Evolutionary conservation across 208 protist genomes (phyloP), one percentile per base, ranked within the genome.

Genomic region (Leishmania amazonensis): DNA sequence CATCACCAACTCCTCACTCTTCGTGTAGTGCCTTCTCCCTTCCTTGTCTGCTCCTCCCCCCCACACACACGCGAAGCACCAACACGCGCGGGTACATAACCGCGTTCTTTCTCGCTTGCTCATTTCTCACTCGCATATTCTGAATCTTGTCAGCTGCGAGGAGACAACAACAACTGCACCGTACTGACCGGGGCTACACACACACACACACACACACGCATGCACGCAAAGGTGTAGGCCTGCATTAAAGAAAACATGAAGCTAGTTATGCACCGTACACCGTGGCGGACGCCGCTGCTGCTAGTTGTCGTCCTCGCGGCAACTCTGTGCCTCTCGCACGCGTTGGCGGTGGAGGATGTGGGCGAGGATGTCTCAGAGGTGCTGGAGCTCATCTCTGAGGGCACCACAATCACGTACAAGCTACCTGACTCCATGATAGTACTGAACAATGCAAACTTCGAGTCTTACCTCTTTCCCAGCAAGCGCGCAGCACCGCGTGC

Each of bases 381-480:
- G 13, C 62, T 86, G 78, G 83, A 86, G 79, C 83, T 86, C 42
- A 73, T 86, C 35, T 75, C 73, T n/a, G 79, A 80, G 2, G 83
- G 78, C 3, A n/a, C 68, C 72, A 79, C 79, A 65, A 83, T 79
- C 8, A 47, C 58, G 4, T 89, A 87, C 82, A 87, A 70, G 45
- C 47, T 93, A 65, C 88, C 85, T 4, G 75, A 85, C 21, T 85
- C 85, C n/a, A 81, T 92, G 15, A 70, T 81, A 31, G 77, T 76
- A 8, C 81, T 96, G 8, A 81, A 62, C 58, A 87, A 90, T 58
- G 75, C 78, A 15, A 96, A 84, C 65, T 96, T 96, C 78, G 89
- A 98, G 65, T 81, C 81, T 53, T 84, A 89, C 75, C 88, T 96
- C 21, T 96, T 96, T 72, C 73, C 92, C 73, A 65, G 64, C 19